These are phyloP conservation scores for Circinella umbellata DNA, from an alignment of 371 early-diverging fungal genomes.

Conservation along the genomic window DNA sequence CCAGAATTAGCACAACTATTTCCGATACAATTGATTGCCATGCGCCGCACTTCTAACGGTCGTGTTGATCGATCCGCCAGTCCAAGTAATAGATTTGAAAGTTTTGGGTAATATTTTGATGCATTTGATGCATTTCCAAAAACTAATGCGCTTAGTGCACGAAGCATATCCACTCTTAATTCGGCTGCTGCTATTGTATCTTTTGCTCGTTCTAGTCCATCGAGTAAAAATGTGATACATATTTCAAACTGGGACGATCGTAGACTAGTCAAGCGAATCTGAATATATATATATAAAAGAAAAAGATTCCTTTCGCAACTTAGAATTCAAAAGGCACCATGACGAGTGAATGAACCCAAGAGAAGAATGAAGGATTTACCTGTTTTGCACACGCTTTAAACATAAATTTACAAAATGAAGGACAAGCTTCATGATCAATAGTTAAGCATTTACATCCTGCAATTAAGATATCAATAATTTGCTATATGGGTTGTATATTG, in stretches of 20 bases:
- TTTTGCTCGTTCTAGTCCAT: constrained; percentile 29
- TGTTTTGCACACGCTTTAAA: constrained; percentile 52
- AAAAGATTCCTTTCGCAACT: neutral
- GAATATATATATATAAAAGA: neutral
- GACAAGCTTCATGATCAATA: constrained; percentile 28
- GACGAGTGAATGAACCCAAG: neutral
- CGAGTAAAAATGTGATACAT: constrained; percentile 36
- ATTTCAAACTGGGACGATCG: constrained; percentile 40
- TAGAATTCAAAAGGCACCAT: too few species aligned
- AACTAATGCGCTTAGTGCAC: constrained; percentile 52
- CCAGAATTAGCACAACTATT: constrained; percentile 56
- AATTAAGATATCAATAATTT: constrained; percentile 49
- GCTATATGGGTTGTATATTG: constrained; percentile 19
- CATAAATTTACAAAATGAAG: constrained; percentile 51
- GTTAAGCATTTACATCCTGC: constrained; percentile 42
- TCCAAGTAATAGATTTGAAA: constrained; percentile 32
- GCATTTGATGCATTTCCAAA: constrained; percentile 50
- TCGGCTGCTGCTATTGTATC: constrained; percentile 19
- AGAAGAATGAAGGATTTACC: constrained; percentile 15
- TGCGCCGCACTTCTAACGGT: constrained; percentile 56
- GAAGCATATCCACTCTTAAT: constrained; percentile 43
- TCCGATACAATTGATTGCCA: constrained; percentile 70
- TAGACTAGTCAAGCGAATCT: constrained; percentile 43
- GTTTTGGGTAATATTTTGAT: constrained; percentile 31
- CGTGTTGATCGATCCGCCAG: constrained; percentile 36